Percentiles rank a stretch among this genome's conserved stretches.
Conservation (phyloP, 202 grass and related monocot species). For the Panicum hallii region DNA sequence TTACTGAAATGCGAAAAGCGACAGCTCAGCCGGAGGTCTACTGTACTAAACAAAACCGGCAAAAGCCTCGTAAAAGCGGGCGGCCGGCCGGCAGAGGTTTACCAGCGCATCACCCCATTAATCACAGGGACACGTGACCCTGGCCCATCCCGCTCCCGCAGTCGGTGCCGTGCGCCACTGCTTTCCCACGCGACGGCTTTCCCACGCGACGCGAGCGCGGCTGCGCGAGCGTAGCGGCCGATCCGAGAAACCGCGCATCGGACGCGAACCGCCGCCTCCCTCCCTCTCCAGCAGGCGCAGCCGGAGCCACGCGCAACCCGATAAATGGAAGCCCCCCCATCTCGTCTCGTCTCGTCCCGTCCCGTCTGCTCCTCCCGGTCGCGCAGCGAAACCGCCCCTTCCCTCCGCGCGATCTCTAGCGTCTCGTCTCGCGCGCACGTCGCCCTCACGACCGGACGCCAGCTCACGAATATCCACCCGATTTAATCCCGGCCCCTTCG, state of each 20-base stretch:
- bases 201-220: too few species aligned
- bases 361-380: neutral
- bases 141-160: neutral
- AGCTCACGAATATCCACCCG: conserved; percentile 82
- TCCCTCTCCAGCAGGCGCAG: neutral
- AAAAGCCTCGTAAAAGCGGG: neutral
- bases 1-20: too few species aligned
- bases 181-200: neutral
- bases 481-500: conserved; percentile 77
- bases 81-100: neutral
- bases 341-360: neutral
- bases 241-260: conserved; percentile 36
- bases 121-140: neutral
- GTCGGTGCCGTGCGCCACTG: conserved; percentile 34
- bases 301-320: neutral
- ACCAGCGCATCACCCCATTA: neutral
- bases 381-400: neutral
- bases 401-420: neutral
- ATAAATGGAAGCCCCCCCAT: neutral
- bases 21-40: too few species aligned
- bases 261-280: neutral
- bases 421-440: conserved; percentile 43
- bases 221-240: neutral
- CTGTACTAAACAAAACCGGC: too few species aligned
- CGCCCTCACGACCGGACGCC: conserved; percentile 73